A percentile compares a stretch with the other conserved stretches of the same genome.
Evolutionary conservation across 192 early-diverging fungal species (phyloP).

Genomic region (Gigaspora rosea): DNA sequence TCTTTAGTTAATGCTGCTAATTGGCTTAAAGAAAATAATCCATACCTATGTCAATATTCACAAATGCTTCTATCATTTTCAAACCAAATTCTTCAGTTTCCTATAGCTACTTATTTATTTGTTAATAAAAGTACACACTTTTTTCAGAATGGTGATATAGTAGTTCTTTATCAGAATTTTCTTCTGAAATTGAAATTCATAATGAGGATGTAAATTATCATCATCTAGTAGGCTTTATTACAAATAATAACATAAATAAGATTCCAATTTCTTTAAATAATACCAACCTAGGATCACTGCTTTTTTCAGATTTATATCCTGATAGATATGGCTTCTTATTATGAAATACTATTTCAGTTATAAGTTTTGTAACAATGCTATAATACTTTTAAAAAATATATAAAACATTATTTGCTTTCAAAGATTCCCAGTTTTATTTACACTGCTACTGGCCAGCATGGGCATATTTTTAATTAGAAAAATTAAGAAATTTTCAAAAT

Average conservation of each 20-base stretch:
- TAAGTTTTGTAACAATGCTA: neutral
- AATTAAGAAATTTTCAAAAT: too few species aligned
- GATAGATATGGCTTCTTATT: neutral
- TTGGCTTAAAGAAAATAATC: too few species aligned
- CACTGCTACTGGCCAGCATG: too few species aligned
- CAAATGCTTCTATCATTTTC: too few species aligned
- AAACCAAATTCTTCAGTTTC: too few species aligned
- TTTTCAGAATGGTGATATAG: constrained; percentile 5
- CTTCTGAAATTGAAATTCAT: constrained; percentile 18
- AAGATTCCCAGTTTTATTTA: too few species aligned
- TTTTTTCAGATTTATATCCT: neutral
- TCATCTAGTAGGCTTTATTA: neutral
- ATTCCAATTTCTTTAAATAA: too few species aligned
- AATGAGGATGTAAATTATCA: constrained; percentile 13
- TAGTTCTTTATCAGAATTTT: neutral
- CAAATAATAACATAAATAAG: neutral
- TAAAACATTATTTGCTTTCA: neutral
- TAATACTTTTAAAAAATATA: constrained; percentile 15
- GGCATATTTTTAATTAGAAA: too few species aligned
- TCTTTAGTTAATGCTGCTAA: too few species aligned
- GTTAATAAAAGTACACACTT: neutral
- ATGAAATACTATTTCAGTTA: neutral
- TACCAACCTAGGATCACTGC: neutral
- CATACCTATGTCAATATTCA: too few species aligned
- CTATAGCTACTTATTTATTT: too few species aligned